Base-by-base conservation (phyloP, 345 rosid species). In the Microthlaspi erraticum region DNA sequence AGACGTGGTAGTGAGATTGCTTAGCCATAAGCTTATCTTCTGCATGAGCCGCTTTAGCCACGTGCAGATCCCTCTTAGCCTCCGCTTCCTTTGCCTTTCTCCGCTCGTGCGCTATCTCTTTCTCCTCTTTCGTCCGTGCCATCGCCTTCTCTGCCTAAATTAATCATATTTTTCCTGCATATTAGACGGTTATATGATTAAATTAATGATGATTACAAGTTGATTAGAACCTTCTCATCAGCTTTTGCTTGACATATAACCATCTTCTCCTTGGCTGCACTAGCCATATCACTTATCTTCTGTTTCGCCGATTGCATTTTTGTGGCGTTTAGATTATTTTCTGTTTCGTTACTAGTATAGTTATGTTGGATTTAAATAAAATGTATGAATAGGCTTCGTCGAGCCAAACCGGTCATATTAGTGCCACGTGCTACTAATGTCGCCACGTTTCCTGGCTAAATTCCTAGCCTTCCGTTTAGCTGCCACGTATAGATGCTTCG, bases 21-120 rank as follows among this genome's bases (percentile, higher is more conserved):
- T 75, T 75, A 68, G 78, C 17, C 57, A 60, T 45, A 23, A 75
- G 78, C 69, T 75, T 75, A 1, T 76, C 73, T 20, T 58, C 86
- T 0, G 83, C 86, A 43, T 87, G 95, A 52, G 52, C 67, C 0
- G 80, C 93, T 55, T 87, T 90, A 70, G 84, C 86, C 43, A 86
- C 73, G 70, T 86, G 93, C 78, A 93, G 62, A 70, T 86, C 82
- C 90, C 82, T 85, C 46, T 87, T 88, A 18, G 93, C 89, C 48
- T 79, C 72, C 5, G 91, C 91, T 75, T 82, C 96, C 62, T 80
- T 85, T 0, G 81, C 92, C 74, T 84, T 81, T 20, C 91, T 50
- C 1, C 75, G 74, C 68, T 88, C 82, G 57, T 77, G 76, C 0
- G 93, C 89, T 31, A 83, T 72, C 79, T 73, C 70, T 70, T 77